These are phyloP conservation scores for Herpetospermum pedunculosum DNA, from an alignment of 306 rosid genomes.

Conservation along the genomic window DNA sequence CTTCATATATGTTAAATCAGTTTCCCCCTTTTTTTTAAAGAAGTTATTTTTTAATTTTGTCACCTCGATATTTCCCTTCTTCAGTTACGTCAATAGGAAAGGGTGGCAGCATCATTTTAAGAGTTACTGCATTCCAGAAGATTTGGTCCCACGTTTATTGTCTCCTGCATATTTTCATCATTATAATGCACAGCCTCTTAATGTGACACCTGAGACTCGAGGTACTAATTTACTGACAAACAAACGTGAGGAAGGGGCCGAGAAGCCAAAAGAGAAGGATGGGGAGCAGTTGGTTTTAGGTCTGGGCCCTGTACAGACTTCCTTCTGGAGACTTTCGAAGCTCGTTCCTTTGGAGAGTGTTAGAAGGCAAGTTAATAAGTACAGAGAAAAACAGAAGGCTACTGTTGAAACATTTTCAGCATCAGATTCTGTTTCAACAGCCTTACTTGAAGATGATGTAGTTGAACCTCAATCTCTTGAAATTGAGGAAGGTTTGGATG, in stretches of 20 bases:
- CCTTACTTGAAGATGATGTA: conserved; percentile 56
- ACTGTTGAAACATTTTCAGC: conserved; percentile 31
- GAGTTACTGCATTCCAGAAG: conserved; percentile 96
- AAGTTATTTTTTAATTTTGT: background rate
- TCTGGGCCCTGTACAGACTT: conserved; percentile 83
- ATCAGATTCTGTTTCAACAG: conserved; percentile 36
- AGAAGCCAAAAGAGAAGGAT: conserved; percentile 40
- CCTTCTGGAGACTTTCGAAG: conserved; percentile 87
- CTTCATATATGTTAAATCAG: conserved; percentile 5
- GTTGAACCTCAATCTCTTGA: conserved; percentile 80
- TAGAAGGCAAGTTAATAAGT: conserved; percentile 47
- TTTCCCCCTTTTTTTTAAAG: background rate
- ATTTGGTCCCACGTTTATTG: conserved; percentile 84
- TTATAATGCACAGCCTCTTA: conserved; percentile 66
- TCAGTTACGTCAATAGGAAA: conserved; percentile 76
- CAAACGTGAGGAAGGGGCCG: conserved; percentile 38
- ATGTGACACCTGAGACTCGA: conserved; percentile 31
- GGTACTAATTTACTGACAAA: conserved; percentile 20
- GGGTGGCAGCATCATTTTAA: conserved; percentile 95
- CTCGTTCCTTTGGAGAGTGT: conserved; percentile 85
- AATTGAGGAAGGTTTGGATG: conserved; percentile 85
- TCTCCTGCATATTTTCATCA: conserved; percentile 97
- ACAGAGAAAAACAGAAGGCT: conserved; percentile 29
- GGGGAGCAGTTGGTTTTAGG: conserved; percentile 86
- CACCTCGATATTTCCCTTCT: conserved; percentile 6